Evolutionary conservation across 2,329 filamentous ascomycete species (phyloP).

Genomic region (Fusarium subglutinans): DNA sequence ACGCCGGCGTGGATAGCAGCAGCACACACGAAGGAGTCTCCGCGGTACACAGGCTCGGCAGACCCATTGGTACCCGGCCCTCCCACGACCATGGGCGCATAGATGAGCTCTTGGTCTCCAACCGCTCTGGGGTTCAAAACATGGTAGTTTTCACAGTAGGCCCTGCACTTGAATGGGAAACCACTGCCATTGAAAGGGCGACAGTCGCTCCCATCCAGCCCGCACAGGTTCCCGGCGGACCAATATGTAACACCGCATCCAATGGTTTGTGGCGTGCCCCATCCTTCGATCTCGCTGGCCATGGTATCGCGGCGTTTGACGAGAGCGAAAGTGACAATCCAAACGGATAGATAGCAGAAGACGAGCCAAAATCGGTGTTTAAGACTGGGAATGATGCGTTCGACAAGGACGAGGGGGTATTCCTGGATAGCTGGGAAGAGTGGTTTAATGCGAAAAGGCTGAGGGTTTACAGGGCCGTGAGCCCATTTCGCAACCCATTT

Average conservation of each 20-base stretch:
- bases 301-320: conserved; percentile 71
- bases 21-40: conserved; percentile 88
- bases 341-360: conserved; percentile 68
- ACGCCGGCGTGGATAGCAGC: conserved; percentile 86
- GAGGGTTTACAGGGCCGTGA: conserved; percentile 64
- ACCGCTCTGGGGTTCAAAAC: conserved; percentile 79
- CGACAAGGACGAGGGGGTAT: conserved; percentile 70
- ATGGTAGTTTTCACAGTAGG: conserved; percentile 72
- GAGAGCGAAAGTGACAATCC: conserved; percentile 75
- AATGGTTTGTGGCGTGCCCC: conserved; percentile 72
- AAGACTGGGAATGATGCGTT: conserved; percentile 67
- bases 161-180: conserved; percentile 79
- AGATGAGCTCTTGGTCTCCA: conserved; percentile 73
- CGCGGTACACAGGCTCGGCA: conserved; percentile 74
- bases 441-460: conserved; percentile 60
- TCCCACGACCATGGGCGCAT: conserved; percentile 73
- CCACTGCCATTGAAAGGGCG: conserved; percentile 76
- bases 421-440: conserved; percentile 74
- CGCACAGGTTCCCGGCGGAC: conserved; percentile 75
- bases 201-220: conserved; percentile 77
- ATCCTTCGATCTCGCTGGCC: conserved; percentile 70
- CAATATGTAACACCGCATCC: conserved; percentile 77
- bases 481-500: conserved; percentile 60
- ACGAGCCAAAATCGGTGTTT: conserved; percentile 69
- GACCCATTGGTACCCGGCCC: conserved; percentile 61